Evolutionary conservation across 73 alveolate species (phyloP).

Genomic region (Paramecium pentaurelia): DNA sequence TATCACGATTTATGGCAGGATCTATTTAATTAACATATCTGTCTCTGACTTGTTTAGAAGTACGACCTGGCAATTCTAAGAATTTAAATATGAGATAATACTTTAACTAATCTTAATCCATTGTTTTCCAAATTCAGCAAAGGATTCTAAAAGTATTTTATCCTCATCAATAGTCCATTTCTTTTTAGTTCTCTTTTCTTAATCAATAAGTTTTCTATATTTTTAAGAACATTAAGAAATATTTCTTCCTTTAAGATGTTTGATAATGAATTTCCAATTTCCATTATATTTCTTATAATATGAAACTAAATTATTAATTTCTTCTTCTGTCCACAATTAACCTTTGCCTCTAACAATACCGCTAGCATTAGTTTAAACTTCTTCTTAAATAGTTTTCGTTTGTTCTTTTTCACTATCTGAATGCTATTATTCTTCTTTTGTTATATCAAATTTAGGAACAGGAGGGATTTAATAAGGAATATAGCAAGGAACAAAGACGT

Average conservation of each 20-base stretch:
- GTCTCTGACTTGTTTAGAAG: slow-evolving; percentile 96
- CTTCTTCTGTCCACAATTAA: not conserved
- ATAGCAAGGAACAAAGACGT: not conserved
- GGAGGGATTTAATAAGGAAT: not conserved
- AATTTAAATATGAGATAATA: not conserved
- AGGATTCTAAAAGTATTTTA: not conserved
- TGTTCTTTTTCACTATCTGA: not conserved
- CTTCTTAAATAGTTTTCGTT: not conserved
- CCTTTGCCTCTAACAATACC: slow-evolving; percentile 19
- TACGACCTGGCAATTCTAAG: slow-evolving; percentile 61
- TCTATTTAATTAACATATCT: slow-evolving; percentile 96
- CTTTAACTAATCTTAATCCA: slow-evolving; percentile 14
- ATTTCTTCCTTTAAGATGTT: slow-evolving; percentile 42
- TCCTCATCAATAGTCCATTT: slow-evolving; percentile 33
- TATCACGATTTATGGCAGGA: slow-evolving; percentile 84
- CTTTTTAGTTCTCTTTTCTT: slow-evolving; percentile 10
- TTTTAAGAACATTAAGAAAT: slow-evolving; percentile 12
- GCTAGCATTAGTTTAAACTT: not conserved
- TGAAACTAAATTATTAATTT: not conserved
- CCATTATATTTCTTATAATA: slow-evolving; percentile 4
- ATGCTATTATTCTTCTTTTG: not conserved
- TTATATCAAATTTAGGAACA: not conserved
- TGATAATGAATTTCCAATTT: not conserved
- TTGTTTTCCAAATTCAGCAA: not conserved
- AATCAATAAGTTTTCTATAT: slow-evolving; percentile 3